Conservation (phyloP, 2,329 filamentous ascomycete genomes). For the Ascocoryne sarcoides region DNA sequence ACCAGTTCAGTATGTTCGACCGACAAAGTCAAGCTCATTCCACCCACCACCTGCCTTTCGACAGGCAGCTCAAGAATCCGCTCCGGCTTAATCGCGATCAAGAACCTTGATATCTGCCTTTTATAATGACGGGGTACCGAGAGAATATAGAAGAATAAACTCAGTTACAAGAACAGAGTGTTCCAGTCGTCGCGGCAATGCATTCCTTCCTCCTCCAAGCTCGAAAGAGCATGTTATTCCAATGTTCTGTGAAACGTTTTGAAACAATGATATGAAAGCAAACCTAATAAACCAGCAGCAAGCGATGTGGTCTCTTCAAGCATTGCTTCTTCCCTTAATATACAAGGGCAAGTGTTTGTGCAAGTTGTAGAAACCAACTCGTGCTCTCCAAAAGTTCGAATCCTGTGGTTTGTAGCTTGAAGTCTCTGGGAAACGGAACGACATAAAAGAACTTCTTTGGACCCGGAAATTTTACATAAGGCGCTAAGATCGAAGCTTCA, state of each 20-base stretch:
- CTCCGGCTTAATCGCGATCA: constrained; percentile 99
- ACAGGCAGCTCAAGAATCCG: constrained; percentile 72
- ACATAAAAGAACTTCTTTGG: no score
- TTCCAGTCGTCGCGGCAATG: constrained; percentile 28
- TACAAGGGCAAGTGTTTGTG: no score
- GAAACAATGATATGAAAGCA: not conserved
- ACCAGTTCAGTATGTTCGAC: constrained; percentile 29
- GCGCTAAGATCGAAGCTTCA: no score
- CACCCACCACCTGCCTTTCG: constrained; percentile 77
- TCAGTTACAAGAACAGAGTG: constrained; percentile 47
- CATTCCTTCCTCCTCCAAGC: not conserved
- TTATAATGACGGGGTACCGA: constrained; percentile 67
- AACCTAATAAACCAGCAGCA: not conserved
- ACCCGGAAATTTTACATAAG: no score
- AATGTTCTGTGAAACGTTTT: not conserved
- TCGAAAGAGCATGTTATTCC: not conserved
- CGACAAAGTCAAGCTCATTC: constrained; percentile 88
- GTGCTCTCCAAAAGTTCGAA: no score
- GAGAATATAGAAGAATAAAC: constrained; percentile 53
- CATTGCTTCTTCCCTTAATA: no score
- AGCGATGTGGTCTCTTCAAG: not conserved
- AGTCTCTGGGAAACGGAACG: no score
- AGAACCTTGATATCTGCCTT: constrained; percentile 62
- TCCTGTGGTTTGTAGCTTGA: no score
- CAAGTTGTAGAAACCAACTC: no score